Percentiles rank a stretch among this genome's conserved stretches.
These are phyloP conservation scores for Phytopythium chamaehyphon DNA, from an alignment of 352 stramenopile genomes.

Conservation along the genomic window DNA sequence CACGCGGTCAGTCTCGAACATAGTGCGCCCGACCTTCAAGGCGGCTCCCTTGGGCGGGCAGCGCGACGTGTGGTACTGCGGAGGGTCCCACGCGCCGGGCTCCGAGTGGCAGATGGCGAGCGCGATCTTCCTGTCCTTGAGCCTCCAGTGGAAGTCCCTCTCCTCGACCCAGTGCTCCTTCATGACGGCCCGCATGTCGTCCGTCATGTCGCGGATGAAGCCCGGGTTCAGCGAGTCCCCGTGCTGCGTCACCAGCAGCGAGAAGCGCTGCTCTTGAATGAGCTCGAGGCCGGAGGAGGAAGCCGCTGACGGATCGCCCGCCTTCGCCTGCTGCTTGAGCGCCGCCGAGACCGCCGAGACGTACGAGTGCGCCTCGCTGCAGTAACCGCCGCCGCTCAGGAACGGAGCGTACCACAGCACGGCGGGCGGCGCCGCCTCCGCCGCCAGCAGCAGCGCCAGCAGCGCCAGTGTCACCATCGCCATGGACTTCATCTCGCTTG, in stretches of 20 bases:
- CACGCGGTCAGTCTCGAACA: slow-evolving; percentile 95
- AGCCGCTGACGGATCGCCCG: neutral
- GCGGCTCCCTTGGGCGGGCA: slow-evolving; percentile 46
- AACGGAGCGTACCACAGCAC: slow-evolving; percentile 91
- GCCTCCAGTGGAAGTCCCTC: slow-evolving; percentile 55
- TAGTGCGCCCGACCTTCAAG: slow-evolving; percentile 87
- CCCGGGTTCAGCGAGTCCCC: slow-evolving; percentile 59
- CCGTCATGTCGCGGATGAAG: slow-evolving; percentile 59
- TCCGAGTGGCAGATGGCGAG: slow-evolving; percentile 92
- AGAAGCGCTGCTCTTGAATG: slow-evolving; percentile 25
- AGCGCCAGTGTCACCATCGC: neutral
- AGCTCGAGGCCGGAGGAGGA: slow-evolving; percentile 1
- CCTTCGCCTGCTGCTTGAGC: neutral
- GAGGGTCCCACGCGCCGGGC: slow-evolving; percentile 88
- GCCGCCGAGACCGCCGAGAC: slow-evolving; percentile 48
- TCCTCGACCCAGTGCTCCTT: slow-evolving; percentile 74
- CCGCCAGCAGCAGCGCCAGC: neutral
- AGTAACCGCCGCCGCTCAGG: slow-evolving; percentile 90
- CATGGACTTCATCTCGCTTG: too few relatives aligned
- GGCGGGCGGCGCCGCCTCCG: slow-evolving; percentile 15
- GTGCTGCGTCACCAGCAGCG: slow-evolving; percentile 60
- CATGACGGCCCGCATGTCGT: slow-evolving; percentile 38
- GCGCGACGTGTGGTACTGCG: slow-evolving; percentile 59
- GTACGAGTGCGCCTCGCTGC: slow-evolving; percentile 89
- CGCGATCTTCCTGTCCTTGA: slow-evolving; percentile 32